These are phyloP conservation scores for Penicillium vulpinum DNA, from an alignment of 2,329 filamentous ascomycete species.

Conservation along the genomic window DNA sequence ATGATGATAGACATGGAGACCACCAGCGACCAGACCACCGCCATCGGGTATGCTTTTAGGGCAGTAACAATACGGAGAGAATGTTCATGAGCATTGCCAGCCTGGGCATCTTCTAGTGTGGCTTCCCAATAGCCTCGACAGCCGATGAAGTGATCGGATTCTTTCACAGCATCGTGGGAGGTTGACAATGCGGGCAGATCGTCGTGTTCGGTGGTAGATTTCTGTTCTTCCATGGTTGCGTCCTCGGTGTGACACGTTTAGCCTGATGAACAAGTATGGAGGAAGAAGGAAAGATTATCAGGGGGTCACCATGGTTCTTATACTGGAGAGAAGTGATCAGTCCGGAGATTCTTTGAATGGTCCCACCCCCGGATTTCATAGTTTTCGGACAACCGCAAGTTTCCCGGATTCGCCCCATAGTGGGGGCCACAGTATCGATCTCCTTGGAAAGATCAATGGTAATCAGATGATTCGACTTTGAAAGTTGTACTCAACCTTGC, in stretches of 20 bases:
- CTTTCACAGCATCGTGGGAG: background rate
- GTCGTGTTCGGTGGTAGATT: background rate
- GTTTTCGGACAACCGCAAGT: background rate
- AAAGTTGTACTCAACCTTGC: background rate
- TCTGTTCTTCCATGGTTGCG: background rate
- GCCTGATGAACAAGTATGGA: background rate
- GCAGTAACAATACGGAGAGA: background rate
- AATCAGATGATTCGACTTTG: background rate
- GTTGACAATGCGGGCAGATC: background rate
- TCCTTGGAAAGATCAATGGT: too few species aligned
- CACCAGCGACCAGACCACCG: conserved; percentile 36
- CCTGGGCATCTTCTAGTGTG: background rate
- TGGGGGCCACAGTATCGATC: too few species aligned
- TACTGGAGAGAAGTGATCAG: background rate
- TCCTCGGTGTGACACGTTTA: background rate
- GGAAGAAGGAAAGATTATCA: background rate
- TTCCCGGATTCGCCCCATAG: background rate
- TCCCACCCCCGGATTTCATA: background rate
- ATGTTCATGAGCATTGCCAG: background rate
- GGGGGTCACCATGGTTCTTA: background rate
- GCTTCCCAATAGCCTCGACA: background rate
- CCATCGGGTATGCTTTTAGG: conserved; percentile 20
- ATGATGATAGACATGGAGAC: conserved; percentile 53
- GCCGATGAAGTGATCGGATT: background rate
- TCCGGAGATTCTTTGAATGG: background rate